Percentiles rank a stretch among this genome's conserved stretches.
Conservation (phyloP, 2,329 filamentous ascomycete species). For the Trichoderma afroharzianum region DNA sequence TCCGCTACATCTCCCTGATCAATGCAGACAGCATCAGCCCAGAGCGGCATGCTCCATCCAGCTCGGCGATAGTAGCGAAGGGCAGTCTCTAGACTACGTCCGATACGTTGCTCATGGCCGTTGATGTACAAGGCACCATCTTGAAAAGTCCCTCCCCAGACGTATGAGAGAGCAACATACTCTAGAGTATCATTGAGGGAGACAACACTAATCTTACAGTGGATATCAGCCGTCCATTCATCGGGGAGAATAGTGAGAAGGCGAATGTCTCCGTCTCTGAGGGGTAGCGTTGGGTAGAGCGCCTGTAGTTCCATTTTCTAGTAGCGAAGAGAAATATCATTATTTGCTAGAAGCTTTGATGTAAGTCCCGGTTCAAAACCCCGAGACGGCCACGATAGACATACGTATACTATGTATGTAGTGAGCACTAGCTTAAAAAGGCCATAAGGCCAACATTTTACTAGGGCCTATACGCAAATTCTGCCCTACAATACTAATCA, state of each 20-base stretch:
- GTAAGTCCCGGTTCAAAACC: neutral
- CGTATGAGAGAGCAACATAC: neutral
- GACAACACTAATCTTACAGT: neutral
- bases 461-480: neutral
- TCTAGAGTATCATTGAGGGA: neutral
- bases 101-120: neutral
- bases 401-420: neutral
- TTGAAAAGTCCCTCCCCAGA: neutral
- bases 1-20: constrained; percentile 3
- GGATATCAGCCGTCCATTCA: neutral
- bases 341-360: neutral
- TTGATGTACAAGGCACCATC: neutral
- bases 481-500: neutral
- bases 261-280: neutral
- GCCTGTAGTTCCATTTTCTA: neutral
- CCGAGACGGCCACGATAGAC: neutral
- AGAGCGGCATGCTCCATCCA: neutral
- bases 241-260: neutral
- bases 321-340: neutral
- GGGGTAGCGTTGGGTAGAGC: neutral
- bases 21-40: constrained; percentile 15
- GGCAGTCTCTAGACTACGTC: neutral
- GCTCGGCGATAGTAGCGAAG: constrained; percentile 1
- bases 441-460: neutral
- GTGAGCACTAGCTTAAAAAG: neutral